These are phyloP conservation scores for Cyphellophora europaea DNA, from an alignment of 2,329 filamentous ascomycete genomes.

Conservation along the genomic window DNA sequence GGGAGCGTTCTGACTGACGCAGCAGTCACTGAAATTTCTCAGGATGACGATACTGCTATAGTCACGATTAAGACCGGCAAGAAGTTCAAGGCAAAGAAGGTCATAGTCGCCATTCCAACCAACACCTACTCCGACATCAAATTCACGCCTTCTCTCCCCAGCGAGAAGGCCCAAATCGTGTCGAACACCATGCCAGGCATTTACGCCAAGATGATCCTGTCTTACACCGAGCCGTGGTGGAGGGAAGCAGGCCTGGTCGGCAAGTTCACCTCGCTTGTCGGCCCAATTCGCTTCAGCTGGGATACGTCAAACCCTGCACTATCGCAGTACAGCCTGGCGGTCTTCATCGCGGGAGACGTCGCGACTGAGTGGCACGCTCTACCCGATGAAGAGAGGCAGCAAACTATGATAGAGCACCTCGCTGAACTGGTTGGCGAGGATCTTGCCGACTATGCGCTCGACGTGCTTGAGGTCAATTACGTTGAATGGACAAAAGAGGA, in stretches of 20 bases:
- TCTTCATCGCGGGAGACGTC: slow-evolving; percentile 30
- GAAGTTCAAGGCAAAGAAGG: slow-evolving; percentile 28
- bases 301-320: slow-evolving; percentile 29
- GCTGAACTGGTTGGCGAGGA: slow-evolving; percentile 6
- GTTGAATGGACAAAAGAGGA: slow-evolving; percentile 31
- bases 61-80: slow-evolving; percentile 16
- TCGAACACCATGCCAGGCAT: slow-evolving; percentile 24
- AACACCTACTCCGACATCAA: slow-evolving; percentile 37
- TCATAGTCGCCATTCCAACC: slow-evolving; percentile 41
- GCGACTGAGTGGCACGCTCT: slow-evolving; percentile 25
- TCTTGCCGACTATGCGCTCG: slow-evolving; percentile 6
- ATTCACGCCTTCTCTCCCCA: slow-evolving; percentile 34
- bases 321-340: slow-evolving; percentile 24
- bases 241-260: slow-evolving; percentile 24
- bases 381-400: slow-evolving; percentile 2
- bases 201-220: slow-evolving; percentile 30
- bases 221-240: slow-evolving; percentile 34
- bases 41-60: slow-evolving; percentile 25
- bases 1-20: slow-evolving; percentile 8
- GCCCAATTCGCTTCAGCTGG: slow-evolving; percentile 36
- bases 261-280: slow-evolving; percentile 26
- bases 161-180: slow-evolving; percentile 19
- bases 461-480: slow-evolving; percentile 25
- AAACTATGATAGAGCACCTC: slow-evolving; percentile 10
- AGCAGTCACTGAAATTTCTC: slow-evolving; percentile 13